A percentile compares a stretch with the other conserved stretches of the same genome.
Conservation (phyloP, 371 early-diverging fungal genomes). For the Rhizopus sp. region DNA sequence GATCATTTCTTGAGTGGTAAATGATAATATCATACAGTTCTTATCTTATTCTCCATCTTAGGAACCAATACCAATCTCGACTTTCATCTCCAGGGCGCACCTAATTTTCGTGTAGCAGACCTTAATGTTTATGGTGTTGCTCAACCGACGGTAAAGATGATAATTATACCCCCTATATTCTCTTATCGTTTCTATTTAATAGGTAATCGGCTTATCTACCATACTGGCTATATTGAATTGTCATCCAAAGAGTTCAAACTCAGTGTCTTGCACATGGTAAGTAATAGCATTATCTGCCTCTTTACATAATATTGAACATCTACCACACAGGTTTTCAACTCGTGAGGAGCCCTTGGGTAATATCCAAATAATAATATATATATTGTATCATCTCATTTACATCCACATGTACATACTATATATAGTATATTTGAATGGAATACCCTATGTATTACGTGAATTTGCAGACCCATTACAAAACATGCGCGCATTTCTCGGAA, state of each 20-base stretch:
- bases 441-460: conserved; percentile 73
- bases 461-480: conserved; percentile 63
- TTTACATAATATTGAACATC: background rate
- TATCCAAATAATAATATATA: background rate
- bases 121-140: conserved; percentile 70
- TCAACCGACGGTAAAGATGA: conserved; percentile 60
- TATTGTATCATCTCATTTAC: conserved; percentile 1
- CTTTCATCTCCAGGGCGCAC: conserved; percentile 71
- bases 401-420: background rate
- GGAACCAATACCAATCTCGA: conserved; percentile 61
- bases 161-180: background rate
- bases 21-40: background rate
- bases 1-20: conserved; percentile 69
- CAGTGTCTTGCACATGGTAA: conserved; percentile 49
- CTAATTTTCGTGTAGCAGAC: conserved; percentile 70
- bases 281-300: conserved; percentile 2
- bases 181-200: conserved; percentile 1
- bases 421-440: conserved; percentile 60
- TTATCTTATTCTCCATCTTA: conserved; percentile 11
- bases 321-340: conserved; percentile 62
- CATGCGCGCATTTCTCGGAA: conserved; percentile 69
- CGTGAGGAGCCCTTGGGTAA: conserved; percentile 73
- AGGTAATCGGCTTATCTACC: conserved; percentile 62
- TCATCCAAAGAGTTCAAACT: conserved; percentile 43
- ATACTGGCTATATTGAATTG: conserved; percentile 63